phyloP scores from a whole-genome alignment of 371 early-diverging fungal species.

The Mortierella sp. region DNA sequence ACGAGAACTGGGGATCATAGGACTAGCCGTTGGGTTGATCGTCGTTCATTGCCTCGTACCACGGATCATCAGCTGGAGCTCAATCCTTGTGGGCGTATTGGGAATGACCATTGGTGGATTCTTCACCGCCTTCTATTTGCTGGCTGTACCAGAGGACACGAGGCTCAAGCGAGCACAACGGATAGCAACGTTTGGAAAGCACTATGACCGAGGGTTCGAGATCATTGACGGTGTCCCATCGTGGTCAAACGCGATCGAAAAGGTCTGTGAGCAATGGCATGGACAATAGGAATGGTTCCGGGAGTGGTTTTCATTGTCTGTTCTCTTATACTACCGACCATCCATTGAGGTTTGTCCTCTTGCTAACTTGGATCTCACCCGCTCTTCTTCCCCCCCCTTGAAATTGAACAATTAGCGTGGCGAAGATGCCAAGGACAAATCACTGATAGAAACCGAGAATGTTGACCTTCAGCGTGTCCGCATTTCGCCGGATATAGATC shows the following conservation, averaged over 20 bases:
- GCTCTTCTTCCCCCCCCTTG: too few relatives aligned
- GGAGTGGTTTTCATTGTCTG: too few relatives aligned
- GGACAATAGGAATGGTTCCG: too few relatives aligned
- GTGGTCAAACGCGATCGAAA: slow-evolving; percentile 13
- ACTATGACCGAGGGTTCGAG: slow-evolving; percentile 17
- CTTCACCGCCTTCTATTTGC: slow-evolving; percentile 34
- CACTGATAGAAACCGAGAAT: slow-evolving; percentile 17
- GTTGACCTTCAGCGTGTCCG: slow-evolving; percentile 14
- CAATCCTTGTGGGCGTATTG: slow-evolving; percentile 27
- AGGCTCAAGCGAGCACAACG: slow-evolving; percentile 31
- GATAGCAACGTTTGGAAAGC: slow-evolving; percentile 32
- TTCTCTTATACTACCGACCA: too few relatives aligned
- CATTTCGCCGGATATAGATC: slow-evolving; percentile 43
- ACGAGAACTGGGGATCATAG: slow-evolving; percentile 8
- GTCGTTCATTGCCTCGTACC: slow-evolving; percentile 13
- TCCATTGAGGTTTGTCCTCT: neutral
- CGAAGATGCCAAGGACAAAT: neutral
- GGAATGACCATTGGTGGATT: slow-evolving; percentile 44
- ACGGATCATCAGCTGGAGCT: slow-evolving; percentile 13
- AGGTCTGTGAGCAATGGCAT: slow-evolving; percentile 20
- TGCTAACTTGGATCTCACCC: neutral
- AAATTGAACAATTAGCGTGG: neutral
- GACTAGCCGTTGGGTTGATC: slow-evolving; percentile 10
- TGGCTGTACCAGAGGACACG: slow-evolving; percentile 41
- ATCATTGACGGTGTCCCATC: slow-evolving; percentile 33